Evolutionary conservation across 2,329 filamentous ascomycete species (phyloP), one percentile per base, ranked within the genome.

Genomic region (Parastagonospora nodorum): DNA sequence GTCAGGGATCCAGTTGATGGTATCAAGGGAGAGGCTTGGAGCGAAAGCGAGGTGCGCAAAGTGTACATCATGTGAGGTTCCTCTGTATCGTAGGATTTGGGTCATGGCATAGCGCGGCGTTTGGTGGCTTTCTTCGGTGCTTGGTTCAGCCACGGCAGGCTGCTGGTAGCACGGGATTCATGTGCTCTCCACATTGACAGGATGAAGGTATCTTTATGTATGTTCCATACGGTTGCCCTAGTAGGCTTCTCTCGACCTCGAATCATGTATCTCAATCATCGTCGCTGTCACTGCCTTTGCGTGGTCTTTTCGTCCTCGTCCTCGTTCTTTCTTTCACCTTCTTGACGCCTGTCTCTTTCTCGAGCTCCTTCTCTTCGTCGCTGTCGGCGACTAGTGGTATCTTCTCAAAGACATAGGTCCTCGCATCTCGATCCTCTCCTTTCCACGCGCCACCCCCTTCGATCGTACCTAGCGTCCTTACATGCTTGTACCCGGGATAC

Each of bases 11-110:
- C 92, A 15, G 86, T 74, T 19, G 68, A 64, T 1, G 87, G 88
- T 43, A 76, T 88, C 9, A 94, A 82, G 66, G 73, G 79, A 1
- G 58, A 68, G 44, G 46, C 50, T 2, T 80, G 83, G 50, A 50
- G 45, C 32, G 77, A 80, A 45, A 79, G 80, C 1, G 79, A 84
- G 48, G 77, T 94, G 51, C 89, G 89, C 78, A 97, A 95, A 78
- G 92, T 97, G 16, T 99, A 88, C 70, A 96, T 97, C 52, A 90
- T 90, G 46, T 96, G 51, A 66, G 24, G 32, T 10, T 3, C 14
- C 19, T 33, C 19, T 41, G 16, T 12, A 10, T 14, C 16, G 9
- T n/a, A n/a, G n/a, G 12, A 8, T 38, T 19, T 30, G 29, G 29
- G 33, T 44, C n/a, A 37, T 56, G 19, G 45, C 48, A 56, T 56